Base-by-base conservation (phyloP, 495 filamentous ascomycete genomes). In the Chaetomium fimeti region DNA sequence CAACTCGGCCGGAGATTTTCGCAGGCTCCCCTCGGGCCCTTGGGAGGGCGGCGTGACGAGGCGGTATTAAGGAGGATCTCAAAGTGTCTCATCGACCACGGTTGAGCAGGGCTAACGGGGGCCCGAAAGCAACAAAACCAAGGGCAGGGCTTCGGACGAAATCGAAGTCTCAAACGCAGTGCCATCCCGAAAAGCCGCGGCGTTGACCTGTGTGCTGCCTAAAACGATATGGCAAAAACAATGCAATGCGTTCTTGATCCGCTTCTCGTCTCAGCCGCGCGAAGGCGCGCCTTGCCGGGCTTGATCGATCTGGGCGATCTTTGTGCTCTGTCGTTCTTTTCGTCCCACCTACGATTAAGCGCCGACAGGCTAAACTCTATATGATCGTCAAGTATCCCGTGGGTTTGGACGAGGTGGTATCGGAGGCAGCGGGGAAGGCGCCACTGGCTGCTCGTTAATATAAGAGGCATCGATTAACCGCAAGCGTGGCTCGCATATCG, bases 51-150 rank as follows among this genome's bases (percentile, higher is more conserved):
- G 57, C 27, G 16, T 20, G 12, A 0, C 20, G 22, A 15, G 28
- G 36, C 57, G 43, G 38, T 42, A 60, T 32, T 32, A n/a, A 18
- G 9, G 43, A 49, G 38, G 40, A 62, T 54, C 61, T 54, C 57
- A 65, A 65, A 65, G 60, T 65, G 49, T 40, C 5, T 36, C 38
- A 54, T 24, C 38, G 66, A 65, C 59, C 66, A 43, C 20, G 38
- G 38, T 40, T 40, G 38, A 40, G 38, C 8, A 40, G 38, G 38
- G 20, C 40, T 24, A 47, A 45, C 25, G 47, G 45, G 22, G 43
- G 62, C 16, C 58, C n/a, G 57, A 58, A 20, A 20, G 27, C 40
- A 60, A 20, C 57, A 49, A 24, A 5, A 53, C 27, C 40, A 64
- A 57, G 61, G 43, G 59, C 51, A 60, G 57, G 55, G 51, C 2